Evolutionary conservation across 805 yeast genomes (phyloP).

Genomic region (Kodamaea nitidulidarum): DNA sequence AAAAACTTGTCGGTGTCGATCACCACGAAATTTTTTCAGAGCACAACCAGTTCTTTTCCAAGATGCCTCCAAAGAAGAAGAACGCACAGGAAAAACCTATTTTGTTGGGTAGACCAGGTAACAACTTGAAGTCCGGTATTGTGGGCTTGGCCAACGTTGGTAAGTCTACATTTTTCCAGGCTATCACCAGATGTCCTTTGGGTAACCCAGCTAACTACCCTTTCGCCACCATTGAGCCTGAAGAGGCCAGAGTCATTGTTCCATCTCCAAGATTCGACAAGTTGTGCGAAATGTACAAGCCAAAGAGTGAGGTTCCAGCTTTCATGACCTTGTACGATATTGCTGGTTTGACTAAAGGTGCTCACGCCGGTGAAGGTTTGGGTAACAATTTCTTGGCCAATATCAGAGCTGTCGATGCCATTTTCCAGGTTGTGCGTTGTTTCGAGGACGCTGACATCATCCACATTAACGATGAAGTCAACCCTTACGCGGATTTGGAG

Average conservation of each 20-base stretch:
- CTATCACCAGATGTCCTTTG: constrained; percentile 85
- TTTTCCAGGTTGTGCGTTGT: constrained; percentile 95
- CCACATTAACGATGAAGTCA: constrained; percentile 89
- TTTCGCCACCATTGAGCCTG: constrained; percentile 96
- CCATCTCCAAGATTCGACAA: constrained; percentile 86
- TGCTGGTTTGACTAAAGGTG: constrained; percentile 97
- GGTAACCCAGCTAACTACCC: constrained; percentile 99
- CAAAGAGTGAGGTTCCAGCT: constrained; percentile 87
- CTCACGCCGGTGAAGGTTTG: constrained; percentile 93
- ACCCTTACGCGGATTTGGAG: constrained; percentile 91
- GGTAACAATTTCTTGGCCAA: constrained; percentile 97
- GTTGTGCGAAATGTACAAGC: constrained; percentile 68
- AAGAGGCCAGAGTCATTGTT: constrained; percentile 93
- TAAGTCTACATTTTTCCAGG: constrained; percentile 96
- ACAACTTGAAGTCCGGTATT: constrained; percentile 58
- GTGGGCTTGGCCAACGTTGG: constrained; percentile 97
- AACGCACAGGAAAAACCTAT: constrained; percentile 63
- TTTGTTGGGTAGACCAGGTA: constrained; percentile 74
- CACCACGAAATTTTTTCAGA: constrained; percentile 4
- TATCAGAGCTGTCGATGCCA: constrained; percentile 96
- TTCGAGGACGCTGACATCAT: constrained; percentile 97
- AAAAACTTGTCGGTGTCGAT: no score
- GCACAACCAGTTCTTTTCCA: constrained; percentile 1
- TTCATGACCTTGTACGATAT: constrained; percentile 90
- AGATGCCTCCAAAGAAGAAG: constrained; percentile 75